phyloP scores from a whole-genome alignment of 306 rosid genomes.

The Oemleria cerasiformis region DNA sequence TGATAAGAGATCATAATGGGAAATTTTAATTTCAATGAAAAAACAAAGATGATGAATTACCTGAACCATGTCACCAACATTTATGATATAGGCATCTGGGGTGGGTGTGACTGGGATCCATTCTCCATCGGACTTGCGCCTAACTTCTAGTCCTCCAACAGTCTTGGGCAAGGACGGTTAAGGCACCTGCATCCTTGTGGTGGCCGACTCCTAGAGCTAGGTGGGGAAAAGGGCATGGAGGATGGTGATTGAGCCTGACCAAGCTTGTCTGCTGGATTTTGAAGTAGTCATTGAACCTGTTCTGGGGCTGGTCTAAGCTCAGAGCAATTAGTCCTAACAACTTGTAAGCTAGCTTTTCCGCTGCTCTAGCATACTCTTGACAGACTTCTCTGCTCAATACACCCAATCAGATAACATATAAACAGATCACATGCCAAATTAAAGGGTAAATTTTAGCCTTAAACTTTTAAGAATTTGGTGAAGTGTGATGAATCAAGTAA shows the following conservation, averaged over 20 bases:
- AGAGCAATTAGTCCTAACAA: slow-evolving; percentile 50
- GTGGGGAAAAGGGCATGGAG: slow-evolving; percentile 68
- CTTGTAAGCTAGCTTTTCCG: slow-evolving; percentile 61
- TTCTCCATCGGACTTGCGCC: slow-evolving; percentile 52
- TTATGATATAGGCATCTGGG: slow-evolving; percentile 58
- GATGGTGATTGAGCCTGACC: slow-evolving; percentile 62
- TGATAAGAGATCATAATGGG: no score
- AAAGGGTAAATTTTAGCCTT: not conserved
- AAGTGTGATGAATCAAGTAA: no score
- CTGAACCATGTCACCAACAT: slow-evolving; percentile 73
- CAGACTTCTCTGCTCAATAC: slow-evolving; percentile 48
- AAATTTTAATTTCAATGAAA: no score
- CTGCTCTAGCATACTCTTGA: slow-evolving; percentile 49
- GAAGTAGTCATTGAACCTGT: slow-evolving; percentile 44
- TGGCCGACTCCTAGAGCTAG: slow-evolving; percentile 83
- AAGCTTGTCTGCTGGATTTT: slow-evolving; percentile 51
- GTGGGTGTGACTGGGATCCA: slow-evolving; percentile 68
- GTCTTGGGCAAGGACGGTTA: slow-evolving; percentile 76
- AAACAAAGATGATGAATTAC: slow-evolving; percentile 20
- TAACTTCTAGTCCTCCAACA: slow-evolving; percentile 70
- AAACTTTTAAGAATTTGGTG: no score
- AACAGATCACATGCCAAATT: not conserved
- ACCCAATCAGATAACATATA: not conserved
- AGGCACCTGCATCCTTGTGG: slow-evolving; percentile 74
- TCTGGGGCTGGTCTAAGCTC: slow-evolving; percentile 55